Conservation (phyloP, 1,139 yeast species). For the Yamadazyma oceani region DNA sequence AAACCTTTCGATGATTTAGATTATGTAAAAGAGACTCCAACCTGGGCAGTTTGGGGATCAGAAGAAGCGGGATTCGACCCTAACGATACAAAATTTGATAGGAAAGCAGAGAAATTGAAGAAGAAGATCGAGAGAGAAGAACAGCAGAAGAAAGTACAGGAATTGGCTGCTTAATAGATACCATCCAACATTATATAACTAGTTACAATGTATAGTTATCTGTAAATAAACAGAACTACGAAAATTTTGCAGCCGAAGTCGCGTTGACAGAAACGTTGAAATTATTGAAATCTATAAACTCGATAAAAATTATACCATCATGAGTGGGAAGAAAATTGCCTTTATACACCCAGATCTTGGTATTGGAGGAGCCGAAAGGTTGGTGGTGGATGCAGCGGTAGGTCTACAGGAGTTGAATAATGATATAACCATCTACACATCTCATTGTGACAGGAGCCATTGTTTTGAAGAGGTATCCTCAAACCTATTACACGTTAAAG, state of each 20-base stretch:
- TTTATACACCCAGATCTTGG: slow-evolving; percentile 96
- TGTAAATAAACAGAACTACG: not conserved
- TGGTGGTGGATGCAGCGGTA: slow-evolving; percentile 92
- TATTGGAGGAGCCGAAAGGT: slow-evolving; percentile 94
- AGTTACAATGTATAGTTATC: not conserved
- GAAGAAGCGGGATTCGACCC: slow-evolving; percentile 89
- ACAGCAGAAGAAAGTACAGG: slow-evolving; percentile 15
- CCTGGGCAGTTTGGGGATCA: slow-evolving; percentile 90
- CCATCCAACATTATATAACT: too few species aligned
- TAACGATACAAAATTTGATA: slow-evolving; percentile 65
- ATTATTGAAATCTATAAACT: too few species aligned
- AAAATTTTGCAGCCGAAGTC: slow-evolving; percentile 1
- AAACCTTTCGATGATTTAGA: slow-evolving; percentile 76
- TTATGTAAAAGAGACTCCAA: slow-evolving; percentile 77
- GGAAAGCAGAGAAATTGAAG: slow-evolving; percentile 64
- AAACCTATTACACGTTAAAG: slow-evolving; percentile 58
- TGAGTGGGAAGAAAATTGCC: slow-evolving; percentile 47
- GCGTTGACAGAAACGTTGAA: too few species aligned
- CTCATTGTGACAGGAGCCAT: slow-evolving; percentile 83
- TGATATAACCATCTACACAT: slow-evolving; percentile 71
- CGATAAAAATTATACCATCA: not conserved
- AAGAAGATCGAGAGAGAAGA: slow-evolving; percentile 44
- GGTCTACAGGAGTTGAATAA: slow-evolving; percentile 76
- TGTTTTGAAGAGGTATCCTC: slow-evolving; percentile 85
- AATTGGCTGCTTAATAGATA: slow-evolving; percentile 1